These are phyloP conservation scores for Eutrema salsugineum DNA, from an alignment of 441 rosid species.

Conservation along the genomic window DNA sequence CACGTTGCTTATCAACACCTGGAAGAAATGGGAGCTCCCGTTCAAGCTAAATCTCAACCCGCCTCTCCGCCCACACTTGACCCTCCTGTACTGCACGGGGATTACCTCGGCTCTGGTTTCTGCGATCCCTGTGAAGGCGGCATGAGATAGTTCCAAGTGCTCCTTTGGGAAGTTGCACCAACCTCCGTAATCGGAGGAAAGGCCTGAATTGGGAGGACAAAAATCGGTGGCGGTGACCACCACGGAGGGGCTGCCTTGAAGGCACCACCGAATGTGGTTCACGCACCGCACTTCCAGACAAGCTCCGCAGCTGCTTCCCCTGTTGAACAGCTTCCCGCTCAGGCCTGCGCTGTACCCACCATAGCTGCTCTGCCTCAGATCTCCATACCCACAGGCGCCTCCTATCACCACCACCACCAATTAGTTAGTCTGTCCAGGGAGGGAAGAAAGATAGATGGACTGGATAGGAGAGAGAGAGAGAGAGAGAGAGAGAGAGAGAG, in stretches of 20 bases:
- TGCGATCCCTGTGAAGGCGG: slow-evolving; percentile 82
- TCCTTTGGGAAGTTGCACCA: slow-evolving; percentile 92
- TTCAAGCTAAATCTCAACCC: slow-evolving; percentile 70
- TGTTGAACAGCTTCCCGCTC: slow-evolving; percentile 72
- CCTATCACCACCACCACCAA: slow-evolving; percentile 32
- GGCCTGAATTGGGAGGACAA: slow-evolving; percentile 88
- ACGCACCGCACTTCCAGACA: slow-evolving; percentile 89
- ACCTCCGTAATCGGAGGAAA: slow-evolving; percentile 79
- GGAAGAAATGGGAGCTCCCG: slow-evolving; percentile 67
- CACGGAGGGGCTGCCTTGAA: slow-evolving; percentile 78
- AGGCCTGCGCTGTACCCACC: slow-evolving; percentile 76
- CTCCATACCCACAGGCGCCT: slow-evolving; percentile 95
- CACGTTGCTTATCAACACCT: slow-evolving; percentile 72
- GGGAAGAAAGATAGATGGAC: not conserved
- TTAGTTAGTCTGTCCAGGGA: slow-evolving; percentile 5
- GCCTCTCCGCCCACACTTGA: slow-evolving; percentile 63
- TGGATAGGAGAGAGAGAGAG: not conserved
- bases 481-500: no score
- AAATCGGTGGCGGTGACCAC: slow-evolving; percentile 89
- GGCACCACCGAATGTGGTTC: slow-evolving; percentile 82
- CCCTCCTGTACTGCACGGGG: slow-evolving; percentile 83
- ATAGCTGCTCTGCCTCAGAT: slow-evolving; percentile 63
- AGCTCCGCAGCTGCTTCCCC: slow-evolving; percentile 85
- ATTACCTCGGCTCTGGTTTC: slow-evolving; percentile 60
- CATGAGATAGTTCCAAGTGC: slow-evolving; percentile 87